Conservation (phyloP, 257 asterid species). For the Leptodermis oblonga region DNA sequence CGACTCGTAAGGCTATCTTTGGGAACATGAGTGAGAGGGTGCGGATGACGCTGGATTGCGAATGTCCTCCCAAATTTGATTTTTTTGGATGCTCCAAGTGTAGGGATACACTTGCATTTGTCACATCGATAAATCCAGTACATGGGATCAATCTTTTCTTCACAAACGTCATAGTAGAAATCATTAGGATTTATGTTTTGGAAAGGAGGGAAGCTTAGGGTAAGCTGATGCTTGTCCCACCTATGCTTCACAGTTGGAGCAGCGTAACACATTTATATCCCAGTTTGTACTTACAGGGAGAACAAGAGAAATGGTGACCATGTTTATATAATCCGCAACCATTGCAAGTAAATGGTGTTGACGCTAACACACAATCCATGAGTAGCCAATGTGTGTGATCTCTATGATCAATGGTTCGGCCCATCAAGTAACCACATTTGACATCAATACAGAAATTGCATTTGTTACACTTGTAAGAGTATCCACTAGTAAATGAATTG, state of each 20-base stretch:
- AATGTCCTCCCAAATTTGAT: not conserved
- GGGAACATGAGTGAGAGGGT: not conserved
- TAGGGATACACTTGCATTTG: slow-evolving; percentile 6
- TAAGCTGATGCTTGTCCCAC: not conserved
- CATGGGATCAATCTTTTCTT: slow-evolving; percentile 6
- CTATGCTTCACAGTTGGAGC: not conserved
- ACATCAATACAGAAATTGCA: not conserved
- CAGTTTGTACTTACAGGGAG: not conserved
- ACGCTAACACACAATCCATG: too few species aligned
- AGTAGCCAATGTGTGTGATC: not conserved
- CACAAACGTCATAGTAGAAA: slow-evolving; percentile 9
- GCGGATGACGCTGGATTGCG: not conserved
- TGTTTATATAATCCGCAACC: not conserved
- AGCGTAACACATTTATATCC: not conserved
- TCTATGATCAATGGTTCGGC: not conserved
- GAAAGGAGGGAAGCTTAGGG: not conserved
- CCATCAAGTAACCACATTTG: not conserved
- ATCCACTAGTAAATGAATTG: not conserved
- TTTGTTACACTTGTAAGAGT: not conserved
- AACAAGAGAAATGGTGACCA: not conserved
- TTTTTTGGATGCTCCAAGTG: not conserved
- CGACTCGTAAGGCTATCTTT: not conserved
- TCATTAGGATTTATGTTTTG: not conserved
- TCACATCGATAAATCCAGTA: not conserved
- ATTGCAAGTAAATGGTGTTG: not conserved